Conservation (phyloP, 1,139 yeast genomes). For the Geotrichum restrictum region DNA sequence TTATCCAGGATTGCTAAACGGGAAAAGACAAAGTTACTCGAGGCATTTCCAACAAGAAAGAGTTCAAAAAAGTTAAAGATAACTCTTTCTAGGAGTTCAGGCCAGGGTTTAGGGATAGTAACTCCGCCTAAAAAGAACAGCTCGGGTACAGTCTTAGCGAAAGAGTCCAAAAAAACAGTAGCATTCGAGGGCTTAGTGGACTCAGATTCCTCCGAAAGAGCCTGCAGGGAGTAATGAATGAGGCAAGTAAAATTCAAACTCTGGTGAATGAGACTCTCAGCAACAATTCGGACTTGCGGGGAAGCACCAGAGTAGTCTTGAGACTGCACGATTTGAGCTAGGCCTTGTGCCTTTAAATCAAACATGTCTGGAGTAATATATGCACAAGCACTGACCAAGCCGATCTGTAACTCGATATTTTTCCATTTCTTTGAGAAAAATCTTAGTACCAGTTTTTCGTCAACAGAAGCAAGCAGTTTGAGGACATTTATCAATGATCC, state of each 20-base stretch:
- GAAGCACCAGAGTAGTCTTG: conserved; percentile 23
- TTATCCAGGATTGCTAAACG: conserved; percentile 28
- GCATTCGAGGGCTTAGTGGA: conserved; percentile 25
- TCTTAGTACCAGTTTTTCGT: conserved; percentile 14
- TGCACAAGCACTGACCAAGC: conserved; percentile 25
- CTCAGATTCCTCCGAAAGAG: conserved; percentile 34
- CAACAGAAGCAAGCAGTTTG: conserved; percentile 14
- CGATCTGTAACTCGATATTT: conserved; percentile 28
- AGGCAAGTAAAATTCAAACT: conserved; percentile 33
- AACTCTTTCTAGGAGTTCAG: conserved; percentile 36
- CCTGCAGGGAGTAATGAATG: conserved; percentile 33
- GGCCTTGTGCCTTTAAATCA: conserved; percentile 25
- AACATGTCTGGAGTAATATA: conserved; percentile 25
- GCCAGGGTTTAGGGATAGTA: conserved; percentile 39
- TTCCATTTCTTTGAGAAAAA: conserved; percentile 26
- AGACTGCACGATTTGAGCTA: conserved; percentile 26
- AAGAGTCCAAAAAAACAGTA: conserved; percentile 34
- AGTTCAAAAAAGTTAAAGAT: conserved; percentile 37
- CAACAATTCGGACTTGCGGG: conserved; percentile 25
- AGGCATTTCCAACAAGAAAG: conserved; percentile 34
- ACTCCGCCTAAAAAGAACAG: conserved; percentile 39
- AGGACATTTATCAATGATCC: conserved; percentile 13
- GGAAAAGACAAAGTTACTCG: conserved; percentile 30
- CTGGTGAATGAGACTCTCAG: conserved; percentile 25
- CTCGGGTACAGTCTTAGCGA: conserved; percentile 39